Conservation (phyloP, 495 filamentous ascomycete species). For the Aspergillus campestris region DNA sequence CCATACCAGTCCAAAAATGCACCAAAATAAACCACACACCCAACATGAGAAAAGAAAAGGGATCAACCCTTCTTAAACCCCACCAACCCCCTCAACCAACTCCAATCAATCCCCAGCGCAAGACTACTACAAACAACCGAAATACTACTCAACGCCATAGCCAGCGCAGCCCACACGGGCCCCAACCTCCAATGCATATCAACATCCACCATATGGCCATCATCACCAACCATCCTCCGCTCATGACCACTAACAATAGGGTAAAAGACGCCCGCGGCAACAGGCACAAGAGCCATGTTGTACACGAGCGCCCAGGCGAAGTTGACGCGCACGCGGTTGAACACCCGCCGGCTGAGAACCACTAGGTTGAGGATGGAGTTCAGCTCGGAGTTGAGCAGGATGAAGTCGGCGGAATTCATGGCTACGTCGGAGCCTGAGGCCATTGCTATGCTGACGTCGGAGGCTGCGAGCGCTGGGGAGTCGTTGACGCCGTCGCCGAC, state of each 20-base stretch:
- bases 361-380: conserved; percentile 63
- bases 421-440: conserved; percentile 80
- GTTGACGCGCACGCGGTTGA: conserved; percentile 74
- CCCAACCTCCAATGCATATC: conserved; percentile 48
- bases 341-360: conserved; percentile 61
- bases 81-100: conserved; percentile 17
- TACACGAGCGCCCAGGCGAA: conserved; percentile 88
- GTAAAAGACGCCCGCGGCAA: conserved; percentile 77
- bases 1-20: neutral
- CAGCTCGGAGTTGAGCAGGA: conserved; percentile 70
- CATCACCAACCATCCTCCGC: conserved; percentile 24
- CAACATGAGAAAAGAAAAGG: neutral
- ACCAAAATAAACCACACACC: neutral
- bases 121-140: conserved; percentile 70
- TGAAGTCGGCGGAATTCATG: conserved; percentile 72
- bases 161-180: conserved; percentile 77
- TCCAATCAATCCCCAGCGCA: conserved; percentile 45
- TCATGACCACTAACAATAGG: conserved; percentile 47
- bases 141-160: conserved; percentile 81
- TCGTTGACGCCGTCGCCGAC: conserved; percentile 90
- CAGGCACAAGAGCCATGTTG: conserved; percentile 68
- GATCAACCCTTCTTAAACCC: neutral
- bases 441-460: conserved; percentile 79
- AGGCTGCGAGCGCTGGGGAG: conserved; percentile 67
- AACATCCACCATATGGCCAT: conserved; percentile 16